A percentile compares a stretch with the other conserved stretches of the same genome.
Conservation (phyloP, 192 early-diverging fungal species). For the Backusella psychrophila region DNA sequence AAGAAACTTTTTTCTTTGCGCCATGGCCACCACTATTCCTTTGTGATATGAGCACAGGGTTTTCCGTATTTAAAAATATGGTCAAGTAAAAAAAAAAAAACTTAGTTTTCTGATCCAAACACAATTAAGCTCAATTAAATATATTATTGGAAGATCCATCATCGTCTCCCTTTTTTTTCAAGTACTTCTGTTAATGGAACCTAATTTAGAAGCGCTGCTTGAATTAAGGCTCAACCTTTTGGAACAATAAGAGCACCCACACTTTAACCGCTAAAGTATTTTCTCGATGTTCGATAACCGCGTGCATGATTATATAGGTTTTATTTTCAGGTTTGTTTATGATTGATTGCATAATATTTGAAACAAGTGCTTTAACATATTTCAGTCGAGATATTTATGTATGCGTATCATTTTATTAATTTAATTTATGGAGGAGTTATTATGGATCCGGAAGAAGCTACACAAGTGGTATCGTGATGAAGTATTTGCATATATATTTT, state of each 20-base stretch:
- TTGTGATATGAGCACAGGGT: not conserved
- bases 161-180: not conserved
- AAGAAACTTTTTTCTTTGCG: not conserved
- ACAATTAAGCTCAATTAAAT: not conserved
- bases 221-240: not conserved
- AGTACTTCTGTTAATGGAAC: not conserved
- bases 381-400: not conserved
- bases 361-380: not conserved
- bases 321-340: not conserved
- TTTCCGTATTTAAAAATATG: not conserved
- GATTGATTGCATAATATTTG: not conserved
- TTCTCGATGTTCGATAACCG: not conserved
- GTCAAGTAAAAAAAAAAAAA: not conserved
- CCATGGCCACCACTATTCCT: not conserved
- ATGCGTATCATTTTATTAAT: not conserved
- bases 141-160: not conserved
- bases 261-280: not conserved
- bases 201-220: conserved; percentile 2
- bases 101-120: not conserved
- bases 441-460: not conserved
- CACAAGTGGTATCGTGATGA: not conserved
- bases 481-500: too few relatives aligned
- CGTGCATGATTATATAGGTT: not conserved
- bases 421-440: not conserved
- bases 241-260: not conserved